phyloP scores from a whole-genome alignment of 306 rosid genomes.

The Ormosia emarginata region DNA sequence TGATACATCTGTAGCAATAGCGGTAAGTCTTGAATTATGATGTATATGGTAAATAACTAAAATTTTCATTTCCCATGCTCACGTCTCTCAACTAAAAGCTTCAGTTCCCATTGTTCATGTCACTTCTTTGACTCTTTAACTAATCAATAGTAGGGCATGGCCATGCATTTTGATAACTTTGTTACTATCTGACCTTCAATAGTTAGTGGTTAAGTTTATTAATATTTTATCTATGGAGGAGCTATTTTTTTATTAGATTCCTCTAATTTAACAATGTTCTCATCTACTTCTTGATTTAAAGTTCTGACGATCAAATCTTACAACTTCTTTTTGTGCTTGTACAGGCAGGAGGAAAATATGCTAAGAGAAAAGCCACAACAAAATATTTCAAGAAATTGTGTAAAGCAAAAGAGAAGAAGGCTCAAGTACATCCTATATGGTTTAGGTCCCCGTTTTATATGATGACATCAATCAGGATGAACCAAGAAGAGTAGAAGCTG shows the following conservation, averaged over 20 bases:
- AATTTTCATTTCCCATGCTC: background rate
- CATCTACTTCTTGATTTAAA: background rate
- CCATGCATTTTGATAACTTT: too few species aligned
- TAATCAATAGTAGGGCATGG: too few species aligned
- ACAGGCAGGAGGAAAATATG: constrained; percentile 82
- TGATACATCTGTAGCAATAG: background rate
- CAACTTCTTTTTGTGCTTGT: constrained; percentile 25
- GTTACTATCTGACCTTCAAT: too few species aligned
- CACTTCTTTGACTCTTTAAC: too few species aligned
- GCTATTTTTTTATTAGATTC: too few species aligned
- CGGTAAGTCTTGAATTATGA: background rate
- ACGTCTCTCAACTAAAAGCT: too few species aligned
- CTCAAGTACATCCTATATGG: constrained; percentile 54
- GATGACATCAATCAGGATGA: constrained; percentile 9
- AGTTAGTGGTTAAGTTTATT: too few species aligned
- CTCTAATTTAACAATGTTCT: background rate
- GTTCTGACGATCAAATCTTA: constrained; percentile 2
- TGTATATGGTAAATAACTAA: background rate
- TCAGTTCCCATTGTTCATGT: too few species aligned
- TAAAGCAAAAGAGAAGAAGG: constrained; percentile 82
- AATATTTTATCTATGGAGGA: too few species aligned
- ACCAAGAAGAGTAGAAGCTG: constrained; percentile 43
- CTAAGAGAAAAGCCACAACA: constrained; percentile 89
- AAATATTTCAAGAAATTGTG: constrained; percentile 82
- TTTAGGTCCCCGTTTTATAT: constrained; percentile 16